phyloP scores from a whole-genome alignment of 176 grass and related monocot species.

The Guadua angustifolia region DNA sequence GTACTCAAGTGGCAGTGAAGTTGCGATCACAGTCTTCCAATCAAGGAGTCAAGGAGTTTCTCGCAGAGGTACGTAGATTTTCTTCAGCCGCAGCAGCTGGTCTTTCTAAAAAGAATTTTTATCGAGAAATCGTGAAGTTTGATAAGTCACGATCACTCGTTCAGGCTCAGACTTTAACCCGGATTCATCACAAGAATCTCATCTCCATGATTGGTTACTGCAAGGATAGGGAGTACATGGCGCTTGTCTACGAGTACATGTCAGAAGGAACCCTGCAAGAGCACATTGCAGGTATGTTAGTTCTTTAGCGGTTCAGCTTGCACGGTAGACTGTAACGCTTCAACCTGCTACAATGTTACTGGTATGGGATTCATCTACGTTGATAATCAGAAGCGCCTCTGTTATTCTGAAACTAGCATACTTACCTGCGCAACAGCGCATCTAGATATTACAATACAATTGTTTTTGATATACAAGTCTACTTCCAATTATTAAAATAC shows the following conservation, averaged over 20 bases:
- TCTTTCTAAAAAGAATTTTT: no score
- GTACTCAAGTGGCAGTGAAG: slow-evolving; percentile 70
- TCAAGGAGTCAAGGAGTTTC: slow-evolving; percentile 61
- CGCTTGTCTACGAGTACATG: slow-evolving; percentile 80
- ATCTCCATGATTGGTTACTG: slow-evolving; percentile 75
- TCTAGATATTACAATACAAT: no score
- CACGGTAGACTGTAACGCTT: neutral
- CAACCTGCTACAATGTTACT: neutral
- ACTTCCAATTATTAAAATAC: no score
- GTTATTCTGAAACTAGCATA: accelerated
- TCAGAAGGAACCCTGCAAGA: slow-evolving; percentile 61
- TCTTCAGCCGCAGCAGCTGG: neutral
- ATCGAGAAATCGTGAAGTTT: neutral
- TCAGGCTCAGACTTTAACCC: slow-evolving; percentile 62
- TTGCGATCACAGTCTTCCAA: slow-evolving; percentile 50
- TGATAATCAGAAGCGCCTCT: neutral
- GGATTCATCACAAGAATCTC: slow-evolving; percentile 70
- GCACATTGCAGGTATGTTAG: slow-evolving; percentile 49
- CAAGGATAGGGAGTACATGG: slow-evolving; percentile 59
- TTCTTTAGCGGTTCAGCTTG: neutral
- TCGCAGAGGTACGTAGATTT: slow-evolving; percentile 61
- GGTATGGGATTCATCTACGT: neutral
- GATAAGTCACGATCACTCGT: neutral
- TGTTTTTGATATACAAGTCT: no score
- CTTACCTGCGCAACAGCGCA: no score